phyloP scores from a whole-genome alignment of 257 asterid genomes.

The Thymus quinquecostatus region DNA sequence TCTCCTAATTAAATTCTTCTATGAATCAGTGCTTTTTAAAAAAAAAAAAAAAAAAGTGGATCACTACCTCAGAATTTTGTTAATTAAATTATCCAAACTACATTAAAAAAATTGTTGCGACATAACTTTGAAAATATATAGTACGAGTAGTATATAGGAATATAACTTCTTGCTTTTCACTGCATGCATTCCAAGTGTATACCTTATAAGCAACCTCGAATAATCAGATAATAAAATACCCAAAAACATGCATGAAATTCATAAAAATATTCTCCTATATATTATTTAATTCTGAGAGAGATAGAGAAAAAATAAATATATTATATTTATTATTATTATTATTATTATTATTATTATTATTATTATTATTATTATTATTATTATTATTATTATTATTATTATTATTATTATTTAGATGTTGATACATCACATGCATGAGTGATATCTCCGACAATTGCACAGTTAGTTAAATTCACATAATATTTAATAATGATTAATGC shows the following conservation, averaged over 20 bases:
- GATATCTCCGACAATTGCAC: background rate
- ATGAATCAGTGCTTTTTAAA: no score
- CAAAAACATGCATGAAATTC: conserved; percentile 37
- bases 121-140: no score
- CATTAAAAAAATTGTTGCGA: no score
- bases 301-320: no score
- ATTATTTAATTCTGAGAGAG: no score
- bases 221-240: background rate
- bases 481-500: no score
- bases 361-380: background rate
- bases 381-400: background rate
- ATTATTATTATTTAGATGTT: conserved; percentile 3
- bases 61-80: no score
- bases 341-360: background rate
- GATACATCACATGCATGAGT: conserved; percentile 14
- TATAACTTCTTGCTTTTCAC: background rate
- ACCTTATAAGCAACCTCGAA: conserved; percentile 28
- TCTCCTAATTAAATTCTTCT: no score
- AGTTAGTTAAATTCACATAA: background rate
- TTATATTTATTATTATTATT: background rate
- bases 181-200: conserved; percentile 39
- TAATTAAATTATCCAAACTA: no score
- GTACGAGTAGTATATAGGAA: no score
- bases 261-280: background rate
- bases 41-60: no score